Evolutionary conservation across 2,329 filamentous ascomycete species (phyloP), one percentile per base, ranked within the genome.

Genomic region (Claviceps fusiformis): DNA sequence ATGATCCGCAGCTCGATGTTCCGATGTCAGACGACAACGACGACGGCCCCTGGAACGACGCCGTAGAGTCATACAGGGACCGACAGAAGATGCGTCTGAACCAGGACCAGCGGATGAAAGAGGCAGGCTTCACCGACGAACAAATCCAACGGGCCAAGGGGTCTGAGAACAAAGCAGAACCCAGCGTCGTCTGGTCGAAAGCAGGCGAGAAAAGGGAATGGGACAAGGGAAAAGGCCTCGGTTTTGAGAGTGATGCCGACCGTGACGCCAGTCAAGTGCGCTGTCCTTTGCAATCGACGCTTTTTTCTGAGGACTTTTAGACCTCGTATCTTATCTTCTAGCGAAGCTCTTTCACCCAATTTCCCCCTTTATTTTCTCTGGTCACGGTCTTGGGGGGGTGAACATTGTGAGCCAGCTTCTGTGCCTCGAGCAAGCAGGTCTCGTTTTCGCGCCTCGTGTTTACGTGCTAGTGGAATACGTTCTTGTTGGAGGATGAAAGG

Each of bases 91-190:
- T 87, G 81, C 83, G 82, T 63, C 77, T 83, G 59, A 81, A 84
- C 61, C 88, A 89, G 35, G 87, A 87, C 7, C 84, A 90, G 53
- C 75, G 90, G 56, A 71, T 96, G 57, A 82, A 82, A 39, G 81
- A 80, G 24, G 89, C 88, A 0, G 91, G 90, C 0, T 95, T 95
- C 64, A 82, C 80, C 1, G 86, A 90, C 17, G 80, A 82, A 5
- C 81, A 90, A 62, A 81, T 95, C 56, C 75, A 78, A 62, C 64
- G 58, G 43, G 56, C 59, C 82, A 83, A 85, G 66, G 82, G 75
- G 52, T 78, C 80, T 27, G 73, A 75, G 1, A 79, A 79, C 13
- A 77, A 81, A 65, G 76, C 75, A 43, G 81, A 85, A 58, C 50
- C 11, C 15, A 81, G 84, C 62, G 84, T 95, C 3, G 79, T 74